Evolutionary conservation across 176 grass and related monocot species (phyloP), one percentile per base, ranked within the genome.

Genomic region (Zea luxurians): DNA sequence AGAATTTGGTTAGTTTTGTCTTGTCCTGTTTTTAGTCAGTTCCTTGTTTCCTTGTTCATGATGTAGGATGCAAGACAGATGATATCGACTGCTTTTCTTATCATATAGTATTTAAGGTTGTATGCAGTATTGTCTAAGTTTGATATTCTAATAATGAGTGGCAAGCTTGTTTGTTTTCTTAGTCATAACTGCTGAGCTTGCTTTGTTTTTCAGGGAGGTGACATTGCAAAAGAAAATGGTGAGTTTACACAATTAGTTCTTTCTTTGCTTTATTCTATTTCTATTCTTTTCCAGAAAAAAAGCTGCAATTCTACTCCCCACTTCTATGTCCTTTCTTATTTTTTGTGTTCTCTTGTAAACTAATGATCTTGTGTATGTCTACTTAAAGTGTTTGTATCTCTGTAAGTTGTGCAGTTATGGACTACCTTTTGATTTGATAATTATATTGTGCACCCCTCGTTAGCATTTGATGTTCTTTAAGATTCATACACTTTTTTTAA

Each of bases 151-250:
- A 7, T 48, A 68, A 68, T n/a, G n/a, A 13, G 9, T 52, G 3
- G 11, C 42, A 49, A 76, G 13, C 36, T 27, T 1, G 57, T 16
- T 45, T 42, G 7, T 13, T 13, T 52, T 50, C 42, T 72, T 85
- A 86, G 61, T 38, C 57, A 17, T 76, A 21, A 36, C 72, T 61
- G 36, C 60, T 87, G 62, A 80, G 59, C 3, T 27, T 50, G 44
- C 18, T 61, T 85, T 75, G 0, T 64, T 85, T 88, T 84, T 75
- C 89, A 99, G 96, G 96, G 92, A 54, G 96, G 96, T 37, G 96
- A 91, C 68, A 86, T 95, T 53, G 90, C 90, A 69, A 99, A 92
- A 77, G 69, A 85, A 76, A 86, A 93, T 73, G 96, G 96, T 99
- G 88, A 86, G 92, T 83, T 75, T 78, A 10, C 74, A 73, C 57